phyloP scores from a whole-genome alignment of 2,329 filamentous ascomycete genomes.

The Aspergillus thermomutatus region DNA sequence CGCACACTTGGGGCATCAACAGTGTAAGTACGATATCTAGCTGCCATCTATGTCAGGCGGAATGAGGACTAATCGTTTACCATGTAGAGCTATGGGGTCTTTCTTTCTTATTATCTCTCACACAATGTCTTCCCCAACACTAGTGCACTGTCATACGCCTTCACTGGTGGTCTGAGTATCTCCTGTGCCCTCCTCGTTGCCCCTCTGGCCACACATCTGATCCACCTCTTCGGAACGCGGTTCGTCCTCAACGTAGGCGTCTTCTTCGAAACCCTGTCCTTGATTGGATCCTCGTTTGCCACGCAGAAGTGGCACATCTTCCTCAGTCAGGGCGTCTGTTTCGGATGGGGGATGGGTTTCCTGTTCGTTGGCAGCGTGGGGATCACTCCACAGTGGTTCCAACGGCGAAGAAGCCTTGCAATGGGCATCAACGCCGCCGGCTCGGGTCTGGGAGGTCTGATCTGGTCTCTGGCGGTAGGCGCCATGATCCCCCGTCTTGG shows the following conservation, averaged over 20 bases:
- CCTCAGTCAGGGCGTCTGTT: slow-evolving; percentile 58
- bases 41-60: neutral
- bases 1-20: slow-evolving; percentile 74
- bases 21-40: slow-evolving; percentile 42
- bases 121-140: slow-evolving; percentile 54
- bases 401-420: slow-evolving; percentile 54
- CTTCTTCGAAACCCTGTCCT: slow-evolving; percentile 51
- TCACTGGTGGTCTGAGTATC: slow-evolving; percentile 59
- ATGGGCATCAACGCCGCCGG: slow-evolving; percentile 59
- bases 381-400: slow-evolving; percentile 63
- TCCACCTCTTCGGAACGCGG: slow-evolving; percentile 52
- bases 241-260: slow-evolving; percentile 55
- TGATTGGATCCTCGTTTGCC: slow-evolving; percentile 58
- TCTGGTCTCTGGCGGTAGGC: slow-evolving; percentile 57
- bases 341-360: slow-evolving; percentile 62
- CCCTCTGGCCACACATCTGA: slow-evolving; percentile 54
- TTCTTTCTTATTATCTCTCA: slow-evolving; percentile 58
- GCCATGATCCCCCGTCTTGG: slow-evolving; percentile 56
- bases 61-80: slow-evolving; percentile 1
- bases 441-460: slow-evolving; percentile 57
- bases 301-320: slow-evolving; percentile 59
- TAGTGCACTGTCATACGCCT: slow-evolving; percentile 55
- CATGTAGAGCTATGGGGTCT: slow-evolving; percentile 51
- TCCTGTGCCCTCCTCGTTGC: slow-evolving; percentile 56
- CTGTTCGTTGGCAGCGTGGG: slow-evolving; percentile 56